Evolutionary conservation across 2,329 filamentous ascomycete genomes (phyloP).

Genomic region (Aureobasidium melanogenum): DNA sequence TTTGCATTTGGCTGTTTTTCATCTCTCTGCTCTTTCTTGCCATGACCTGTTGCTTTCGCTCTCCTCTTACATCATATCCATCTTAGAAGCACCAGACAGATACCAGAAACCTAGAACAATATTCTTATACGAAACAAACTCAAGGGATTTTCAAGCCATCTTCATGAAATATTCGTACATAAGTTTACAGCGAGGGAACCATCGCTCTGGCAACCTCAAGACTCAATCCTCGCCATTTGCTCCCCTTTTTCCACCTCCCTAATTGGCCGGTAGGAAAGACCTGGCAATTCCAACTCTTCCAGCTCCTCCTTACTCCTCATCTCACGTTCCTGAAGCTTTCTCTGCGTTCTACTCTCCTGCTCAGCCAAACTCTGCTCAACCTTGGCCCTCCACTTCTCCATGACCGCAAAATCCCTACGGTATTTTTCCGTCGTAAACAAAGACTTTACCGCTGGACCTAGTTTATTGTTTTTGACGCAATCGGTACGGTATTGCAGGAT

Average conservation of each 20-base stretch:
- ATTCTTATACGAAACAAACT: background rate
- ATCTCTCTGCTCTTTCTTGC: background rate
- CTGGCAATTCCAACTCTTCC: background rate
- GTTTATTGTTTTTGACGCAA: constrained; percentile 18
- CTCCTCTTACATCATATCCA: background rate
- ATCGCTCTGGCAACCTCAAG: background rate
- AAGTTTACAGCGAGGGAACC: background rate
- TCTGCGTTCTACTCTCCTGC: background rate
- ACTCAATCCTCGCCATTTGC: background rate
- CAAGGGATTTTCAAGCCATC: no score
- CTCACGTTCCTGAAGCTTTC: background rate
- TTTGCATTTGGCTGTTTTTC: background rate
- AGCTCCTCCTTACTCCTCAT: background rate
- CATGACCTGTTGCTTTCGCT: background rate
- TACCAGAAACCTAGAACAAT: background rate
- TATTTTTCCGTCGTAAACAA: constrained; percentile 30
- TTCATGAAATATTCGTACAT: background rate
- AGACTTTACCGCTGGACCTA: constrained; percentile 15
- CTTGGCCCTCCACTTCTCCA: constrained; percentile 14
- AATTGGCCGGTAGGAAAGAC: background rate
- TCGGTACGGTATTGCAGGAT: constrained; percentile 24
- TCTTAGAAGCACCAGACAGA: background rate
- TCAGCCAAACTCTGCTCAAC: background rate
- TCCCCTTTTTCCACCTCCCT: no score
- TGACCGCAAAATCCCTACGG: constrained; percentile 22